Conservation (phyloP, 2,329 filamentous ascomycete species). For the Triangularia verruculosa region DNA sequence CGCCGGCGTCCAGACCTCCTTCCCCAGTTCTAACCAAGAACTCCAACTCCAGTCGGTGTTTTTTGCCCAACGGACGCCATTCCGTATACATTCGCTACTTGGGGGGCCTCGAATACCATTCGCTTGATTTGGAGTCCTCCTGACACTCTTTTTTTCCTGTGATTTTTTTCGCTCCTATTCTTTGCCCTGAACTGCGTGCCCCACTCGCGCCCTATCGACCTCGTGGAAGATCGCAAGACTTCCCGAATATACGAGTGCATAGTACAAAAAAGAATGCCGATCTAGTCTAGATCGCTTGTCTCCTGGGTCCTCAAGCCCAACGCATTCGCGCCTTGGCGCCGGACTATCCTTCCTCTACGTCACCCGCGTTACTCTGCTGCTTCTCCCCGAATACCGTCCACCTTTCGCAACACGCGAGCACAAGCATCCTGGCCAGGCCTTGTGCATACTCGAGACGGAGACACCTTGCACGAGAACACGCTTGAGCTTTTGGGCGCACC, state of each 20-base stretch:
- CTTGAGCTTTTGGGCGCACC: not conserved
- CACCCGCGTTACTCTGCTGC: not conserved
- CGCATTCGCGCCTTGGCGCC: constrained; percentile 1
- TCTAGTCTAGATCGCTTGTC: constrained; percentile 4
- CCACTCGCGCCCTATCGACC: constrained; percentile 7
- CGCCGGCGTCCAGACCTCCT: constrained; percentile 14
- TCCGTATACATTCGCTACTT: not conserved
- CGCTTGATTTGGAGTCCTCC: constrained; percentile 19
- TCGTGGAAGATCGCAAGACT: not conserved
- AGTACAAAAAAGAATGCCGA: not conserved
- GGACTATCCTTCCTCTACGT: not conserved
- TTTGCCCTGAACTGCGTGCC: not conserved
- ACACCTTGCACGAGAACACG: not conserved
- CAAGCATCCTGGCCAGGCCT: not conserved
- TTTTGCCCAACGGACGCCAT: not conserved
- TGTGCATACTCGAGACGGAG: not conserved
- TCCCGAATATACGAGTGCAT: not conserved
- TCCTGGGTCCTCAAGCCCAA: not conserved
- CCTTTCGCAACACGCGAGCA: not conserved
- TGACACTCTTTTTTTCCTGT: constrained; percentile 16
- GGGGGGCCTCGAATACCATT: constrained; percentile 18
- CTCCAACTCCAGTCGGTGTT: constrained; percentile 9
- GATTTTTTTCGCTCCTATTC: not conserved
- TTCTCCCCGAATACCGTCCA: not conserved
- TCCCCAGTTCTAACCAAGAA: constrained; percentile 16